These are phyloP conservation scores for Umbelopsis sp. DNA, from an alignment of 371 early-diverging fungal species.

Conservation along the genomic window DNA sequence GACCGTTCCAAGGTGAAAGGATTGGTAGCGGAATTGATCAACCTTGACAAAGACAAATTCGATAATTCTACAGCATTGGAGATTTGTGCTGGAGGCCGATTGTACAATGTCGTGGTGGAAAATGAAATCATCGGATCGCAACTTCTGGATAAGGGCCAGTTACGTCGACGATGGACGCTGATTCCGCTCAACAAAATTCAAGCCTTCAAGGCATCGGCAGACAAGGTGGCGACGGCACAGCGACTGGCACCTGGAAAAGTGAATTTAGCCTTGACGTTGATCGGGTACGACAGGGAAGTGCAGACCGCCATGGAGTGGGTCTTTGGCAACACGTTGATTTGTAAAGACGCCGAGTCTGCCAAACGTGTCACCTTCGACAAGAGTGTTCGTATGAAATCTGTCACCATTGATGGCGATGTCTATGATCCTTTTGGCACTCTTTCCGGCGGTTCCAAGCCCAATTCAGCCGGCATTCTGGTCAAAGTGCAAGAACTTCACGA, in stretches of 20 bases:
- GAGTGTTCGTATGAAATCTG: conserved; percentile 79
- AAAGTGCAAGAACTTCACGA: conserved; percentile 71
- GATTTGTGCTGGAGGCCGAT: conserved; percentile 90
- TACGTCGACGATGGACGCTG: conserved; percentile 89
- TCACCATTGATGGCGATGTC: conserved; percentile 98
- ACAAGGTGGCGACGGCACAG: conserved; percentile 73
- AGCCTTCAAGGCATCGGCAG: conserved; percentile 63
- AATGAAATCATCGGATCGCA: conserved; percentile 87
- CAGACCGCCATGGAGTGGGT: conserved; percentile 92
- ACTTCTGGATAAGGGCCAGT: conserved; percentile 79
- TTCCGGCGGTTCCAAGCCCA: conserved; percentile 93
- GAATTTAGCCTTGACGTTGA: conserved; percentile 79
- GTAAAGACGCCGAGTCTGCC: conserved; percentile 86
- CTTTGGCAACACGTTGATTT: conserved; percentile 94
- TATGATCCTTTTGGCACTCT: conserved; percentile 99
- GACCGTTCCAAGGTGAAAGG: conserved; percentile 91
- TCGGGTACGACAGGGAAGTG: conserved; percentile 83
- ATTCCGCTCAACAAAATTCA: conserved; percentile 98
- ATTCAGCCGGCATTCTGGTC: conserved; percentile 74
- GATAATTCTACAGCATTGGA: conserved; percentile 85
- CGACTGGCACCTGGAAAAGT: conserved; percentile 82
- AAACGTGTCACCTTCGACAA: conserved; percentile 89
- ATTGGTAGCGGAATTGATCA: conserved; percentile 87
- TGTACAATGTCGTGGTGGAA: conserved; percentile 96
- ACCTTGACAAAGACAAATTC: conserved; percentile 63